A percentile compares a stretch with the other conserved stretches of the same genome.
phyloP scores from a whole-genome alignment of 192 early-diverging fungal species.

The Kappamyces sp. region DNA sequence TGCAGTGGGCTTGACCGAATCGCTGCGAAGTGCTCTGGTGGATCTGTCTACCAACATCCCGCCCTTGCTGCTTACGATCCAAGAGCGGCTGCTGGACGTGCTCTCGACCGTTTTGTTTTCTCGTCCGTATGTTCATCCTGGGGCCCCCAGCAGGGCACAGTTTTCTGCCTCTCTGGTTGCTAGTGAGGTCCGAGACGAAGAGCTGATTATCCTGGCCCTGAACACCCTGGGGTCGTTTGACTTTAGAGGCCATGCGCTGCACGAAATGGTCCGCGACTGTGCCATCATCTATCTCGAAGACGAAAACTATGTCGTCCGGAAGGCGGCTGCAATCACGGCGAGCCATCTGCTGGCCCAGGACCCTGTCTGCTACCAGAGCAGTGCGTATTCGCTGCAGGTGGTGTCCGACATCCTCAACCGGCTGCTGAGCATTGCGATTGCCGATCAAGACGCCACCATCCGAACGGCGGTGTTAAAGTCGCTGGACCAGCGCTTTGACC shows the following conservation, averaged over 20 bases:
- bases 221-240: constrained; percentile 78
- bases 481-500: constrained; percentile 77
- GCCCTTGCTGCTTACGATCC: constrained; percentile 74
- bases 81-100: constrained; percentile 83
- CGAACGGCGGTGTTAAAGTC: constrained; percentile 72
- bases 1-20: constrained; percentile 72
- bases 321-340: constrained; percentile 78
- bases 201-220: constrained; percentile 73
- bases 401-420: constrained; percentile 84
- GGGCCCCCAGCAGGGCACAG: constrained; percentile 49
- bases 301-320: constrained; percentile 68
- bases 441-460: constrained; percentile 73
- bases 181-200: constrained; percentile 51
- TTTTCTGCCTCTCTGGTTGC: constrained; percentile 15
- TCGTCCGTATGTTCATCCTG: constrained; percentile 69
- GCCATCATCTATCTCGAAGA: constrained; percentile 77
- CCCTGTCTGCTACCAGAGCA: constrained; percentile 70
- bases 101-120: constrained; percentile 78
- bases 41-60: constrained; percentile 77
- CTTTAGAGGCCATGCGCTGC: constrained; percentile 63
- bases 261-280: constrained; percentile 84
- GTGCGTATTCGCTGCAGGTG: constrained; percentile 69
- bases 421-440: constrained; percentile 80
- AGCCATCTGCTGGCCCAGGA: constrained; percentile 76
- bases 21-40: constrained; percentile 71